Base-by-base conservation (phyloP, 1,284 basidiomycete genomes). In the Calocybe gambosa region DNA sequence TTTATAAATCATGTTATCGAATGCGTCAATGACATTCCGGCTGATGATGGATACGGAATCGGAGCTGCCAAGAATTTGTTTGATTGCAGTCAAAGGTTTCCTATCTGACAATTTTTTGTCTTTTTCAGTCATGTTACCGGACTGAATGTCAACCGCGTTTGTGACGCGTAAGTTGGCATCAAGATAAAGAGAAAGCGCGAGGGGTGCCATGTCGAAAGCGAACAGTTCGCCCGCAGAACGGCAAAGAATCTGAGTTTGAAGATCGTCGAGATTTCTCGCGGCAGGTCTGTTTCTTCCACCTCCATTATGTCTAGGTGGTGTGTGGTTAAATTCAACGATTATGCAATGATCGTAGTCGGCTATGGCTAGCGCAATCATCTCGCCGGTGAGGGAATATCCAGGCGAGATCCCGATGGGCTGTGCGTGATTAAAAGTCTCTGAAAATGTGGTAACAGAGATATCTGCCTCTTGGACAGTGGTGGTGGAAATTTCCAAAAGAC, bases 131-230 rank as follows among this genome's bases (percentile, higher is more conserved):
- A 55, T 64, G 40, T 61, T 65, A 0, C 65, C 71, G 0, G 74
- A 75, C 55, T 84, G 80, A 16, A 87, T 65, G 52, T 86, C 81
- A 38, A 85, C 62, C 7, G 63, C 75, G 36, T 69, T 65, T 15
- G 56, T 52, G 37, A 77, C 49, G 23, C 62, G 65, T 8, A 76
- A 49, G 4, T 55, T 46, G 31, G 62, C 57, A 28, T 74, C 67
- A 18, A 47, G 51, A 48, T 64, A 70, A 3, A 78, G 61, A 0
- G 65, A 62, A 34, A 73, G 57, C 0, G 68, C 64, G 8, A 77
- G 55, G 0, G 63, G 63, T 0, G 52, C 66, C 35, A 74, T 55
- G 51, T 74, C 66, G 50, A 77, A 77, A 0, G 67, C 71, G 46
- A 60, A 61, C 39, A 65, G 53, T 18, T 59, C 54, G 18, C 62